Evolutionary conservation across 1,284 basidiomycete species (phyloP).

Genomic region (Austroboletus rostrupii): DNA sequence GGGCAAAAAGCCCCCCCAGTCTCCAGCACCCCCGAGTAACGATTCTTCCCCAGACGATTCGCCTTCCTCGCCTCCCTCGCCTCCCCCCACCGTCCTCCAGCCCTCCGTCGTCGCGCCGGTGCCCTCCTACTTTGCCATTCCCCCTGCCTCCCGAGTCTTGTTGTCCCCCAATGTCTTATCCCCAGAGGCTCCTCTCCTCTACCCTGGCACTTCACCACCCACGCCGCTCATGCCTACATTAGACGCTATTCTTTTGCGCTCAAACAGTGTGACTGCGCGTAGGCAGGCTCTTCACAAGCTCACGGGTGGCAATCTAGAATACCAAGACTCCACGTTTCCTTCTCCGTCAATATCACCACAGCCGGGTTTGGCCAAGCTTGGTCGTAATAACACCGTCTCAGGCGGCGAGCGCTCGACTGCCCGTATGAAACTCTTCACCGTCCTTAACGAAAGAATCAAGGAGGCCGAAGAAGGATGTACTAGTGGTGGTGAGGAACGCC

Average conservation of each 20-base stretch:
- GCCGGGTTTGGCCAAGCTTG: constrained; percentile 45
- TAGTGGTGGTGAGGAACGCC: constrained; percentile 60
- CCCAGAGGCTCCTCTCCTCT: constrained; percentile 49
- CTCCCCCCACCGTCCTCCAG: constrained; percentile 38
- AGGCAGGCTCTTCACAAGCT: constrained; percentile 74
- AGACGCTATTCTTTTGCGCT: constrained; percentile 71
- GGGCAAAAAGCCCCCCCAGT: constrained; percentile 48
- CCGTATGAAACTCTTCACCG: constrained; percentile 58
- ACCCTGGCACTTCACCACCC: constrained; percentile 60
- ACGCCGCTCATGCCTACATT: constrained; percentile 65
- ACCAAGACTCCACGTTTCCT: constrained; percentile 33
- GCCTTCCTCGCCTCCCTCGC: constrained; percentile 31
- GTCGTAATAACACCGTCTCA: constrained; percentile 73
- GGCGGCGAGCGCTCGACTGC: constrained; percentile 72
- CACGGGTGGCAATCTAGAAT: constrained; percentile 56
- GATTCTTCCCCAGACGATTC: constrained; percentile 73
- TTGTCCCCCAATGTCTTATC: constrained; percentile 51
- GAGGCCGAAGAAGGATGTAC: constrained; percentile 59
- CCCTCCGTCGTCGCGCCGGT: constrained; percentile 59
- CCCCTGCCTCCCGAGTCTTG: constrained; percentile 47
- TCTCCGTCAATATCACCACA: constrained; percentile 49
- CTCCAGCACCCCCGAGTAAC: constrained; percentile 43
- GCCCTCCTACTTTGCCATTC: constrained; percentile 55
- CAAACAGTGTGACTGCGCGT: constrained; percentile 69
- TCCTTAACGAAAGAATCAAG: constrained; percentile 59